Percentiles rank a stretch among this genome's conserved stretches.
Conservation (phyloP, 2,329 filamentous ascomycete species). For the Verticillium nonalfalfae region DNA sequence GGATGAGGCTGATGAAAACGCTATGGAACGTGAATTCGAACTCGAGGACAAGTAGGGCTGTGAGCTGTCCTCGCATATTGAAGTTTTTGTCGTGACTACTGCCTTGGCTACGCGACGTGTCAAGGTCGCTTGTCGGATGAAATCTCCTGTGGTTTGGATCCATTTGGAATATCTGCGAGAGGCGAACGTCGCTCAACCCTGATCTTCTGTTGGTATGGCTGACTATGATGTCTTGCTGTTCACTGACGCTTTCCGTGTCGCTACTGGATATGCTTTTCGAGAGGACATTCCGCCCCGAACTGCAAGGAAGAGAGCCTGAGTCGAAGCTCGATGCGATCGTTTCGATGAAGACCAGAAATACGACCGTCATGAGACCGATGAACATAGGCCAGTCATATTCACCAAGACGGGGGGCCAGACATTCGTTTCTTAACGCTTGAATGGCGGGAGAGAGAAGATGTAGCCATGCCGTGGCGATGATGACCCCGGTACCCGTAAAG, state of each 20-base stretch:
- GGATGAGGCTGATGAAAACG: slow-evolving; percentile 83
- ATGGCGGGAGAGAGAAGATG: not conserved
- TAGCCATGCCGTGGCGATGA: not conserved
- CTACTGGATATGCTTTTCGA: not conserved
- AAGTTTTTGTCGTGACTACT: slow-evolving; percentile 26
- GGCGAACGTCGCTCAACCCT: not conserved
- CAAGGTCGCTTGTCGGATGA: not conserved
- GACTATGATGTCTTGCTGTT: not conserved
- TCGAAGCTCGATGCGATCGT: slow-evolving; percentile 50
- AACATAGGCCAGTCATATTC: not conserved
- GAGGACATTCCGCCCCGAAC: slow-evolving; percentile 18
- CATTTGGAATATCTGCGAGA: not conserved
- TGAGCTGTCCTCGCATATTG: slow-evolving; percentile 53
- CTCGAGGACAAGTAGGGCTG: slow-evolving; percentile 83
- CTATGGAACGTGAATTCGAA: slow-evolving; percentile 94
- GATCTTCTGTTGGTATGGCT: not conserved
- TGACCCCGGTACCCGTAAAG: not conserved
- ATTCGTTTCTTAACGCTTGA: not conserved
- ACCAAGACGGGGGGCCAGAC: not conserved
- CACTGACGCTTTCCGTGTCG: not conserved
- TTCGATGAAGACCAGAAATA: not conserved
- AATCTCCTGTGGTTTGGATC: not conserved
- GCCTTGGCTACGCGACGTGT: slow-evolving; percentile 43
- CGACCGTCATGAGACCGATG: not conserved
- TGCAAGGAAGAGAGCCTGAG: slow-evolving; percentile 3